Conservation (phyloP, 352 stramenopile genomes). For the Pythium pyrilobum region DNA sequence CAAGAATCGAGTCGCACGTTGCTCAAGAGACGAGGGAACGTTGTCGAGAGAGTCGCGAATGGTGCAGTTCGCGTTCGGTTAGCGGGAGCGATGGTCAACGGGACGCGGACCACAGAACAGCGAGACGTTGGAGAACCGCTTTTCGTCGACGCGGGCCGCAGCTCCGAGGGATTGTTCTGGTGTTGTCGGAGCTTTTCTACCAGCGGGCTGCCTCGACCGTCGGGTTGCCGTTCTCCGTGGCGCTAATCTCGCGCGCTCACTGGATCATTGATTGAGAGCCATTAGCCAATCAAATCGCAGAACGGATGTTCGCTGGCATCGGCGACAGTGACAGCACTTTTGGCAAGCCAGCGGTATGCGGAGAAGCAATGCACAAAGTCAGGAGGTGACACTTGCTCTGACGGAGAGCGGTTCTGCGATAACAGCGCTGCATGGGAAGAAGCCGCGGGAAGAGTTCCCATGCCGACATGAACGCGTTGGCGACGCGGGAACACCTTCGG, state of each 20-base stretch:
- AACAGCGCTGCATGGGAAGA: too few species aligned
- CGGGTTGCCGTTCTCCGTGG: conserved; percentile 10
- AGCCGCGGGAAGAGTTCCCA: neutral
- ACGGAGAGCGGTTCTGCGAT: too few species aligned
- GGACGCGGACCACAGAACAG: too few species aligned
- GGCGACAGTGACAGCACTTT: conserved; percentile 5
- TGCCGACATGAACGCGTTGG: neutral
- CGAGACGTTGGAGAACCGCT: neutral
- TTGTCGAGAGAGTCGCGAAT: too few species aligned
- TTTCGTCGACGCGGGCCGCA: too few species aligned
- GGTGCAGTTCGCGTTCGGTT: too few species aligned
- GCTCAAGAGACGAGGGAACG: too few species aligned
- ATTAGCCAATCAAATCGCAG: conserved; percentile 12
- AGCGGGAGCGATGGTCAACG: too few species aligned
- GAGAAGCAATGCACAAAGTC: neutral
- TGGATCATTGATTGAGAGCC: conserved; percentile 1
- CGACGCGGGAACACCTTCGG: too few species aligned
- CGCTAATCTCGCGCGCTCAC: neutral
- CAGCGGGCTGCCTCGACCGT: neutral
- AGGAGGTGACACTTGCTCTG: too few species aligned
- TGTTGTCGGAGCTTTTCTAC: neutral
- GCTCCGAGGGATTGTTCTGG: neutral
- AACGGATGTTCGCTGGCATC: conserved; percentile 6
- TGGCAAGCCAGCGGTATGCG: neutral
- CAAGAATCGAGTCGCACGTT: too few species aligned